Evolutionary conservation across 2,329 filamentous ascomycete species (phyloP), one percentile per base, ranked within the genome.

Genomic region (Eutypa lata): DNA sequence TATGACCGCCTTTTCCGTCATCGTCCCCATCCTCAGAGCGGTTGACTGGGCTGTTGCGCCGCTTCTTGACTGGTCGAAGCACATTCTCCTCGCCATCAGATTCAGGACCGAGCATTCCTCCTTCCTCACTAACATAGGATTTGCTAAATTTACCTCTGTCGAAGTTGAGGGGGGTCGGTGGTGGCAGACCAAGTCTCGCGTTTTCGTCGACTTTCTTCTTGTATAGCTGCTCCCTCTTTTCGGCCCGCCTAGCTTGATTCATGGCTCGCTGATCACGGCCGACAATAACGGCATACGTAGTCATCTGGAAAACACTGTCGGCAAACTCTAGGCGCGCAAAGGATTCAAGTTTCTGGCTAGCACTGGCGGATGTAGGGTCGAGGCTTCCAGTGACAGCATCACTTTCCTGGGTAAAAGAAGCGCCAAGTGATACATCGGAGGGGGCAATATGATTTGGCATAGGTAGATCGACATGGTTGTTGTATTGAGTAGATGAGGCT

Each of bases 221-320:
- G 56, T 78, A 74, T 49, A 74, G 72, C 38, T 77, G 73, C 33
- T 72, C 70, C 33, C 76, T 73, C 55, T 71, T 77, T 63, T 80
- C 76, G 53, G 83, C 76, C 51, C 73, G 73, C 44, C 76, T 74
- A 21, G 82, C 82, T 59, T 81, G 76, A 51, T 77, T 71, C 58
- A 83, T 70, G 10, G 84, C 84, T 49, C 76, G 72, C 62, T 85
- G 78, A 68, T 91, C 88, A 55, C 89, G 85, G 51, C 88, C 88
- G 26, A 92, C 82, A 52, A 89, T 81, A 60, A 91, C 80, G 49
- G 82, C 79, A 61, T 86, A 87, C 1, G 87, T 90, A 49, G 85
- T 90, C 84, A 92, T 88, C 70, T 89, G 88, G 68, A 89, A 91
- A 52, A 85, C 81, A 65, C 88, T 87, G 73, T 92, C 89, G 59